Evolutionary conservation across 306 rosid genomes (phyloP).

Genomic region (Malus sieversii): DNA sequence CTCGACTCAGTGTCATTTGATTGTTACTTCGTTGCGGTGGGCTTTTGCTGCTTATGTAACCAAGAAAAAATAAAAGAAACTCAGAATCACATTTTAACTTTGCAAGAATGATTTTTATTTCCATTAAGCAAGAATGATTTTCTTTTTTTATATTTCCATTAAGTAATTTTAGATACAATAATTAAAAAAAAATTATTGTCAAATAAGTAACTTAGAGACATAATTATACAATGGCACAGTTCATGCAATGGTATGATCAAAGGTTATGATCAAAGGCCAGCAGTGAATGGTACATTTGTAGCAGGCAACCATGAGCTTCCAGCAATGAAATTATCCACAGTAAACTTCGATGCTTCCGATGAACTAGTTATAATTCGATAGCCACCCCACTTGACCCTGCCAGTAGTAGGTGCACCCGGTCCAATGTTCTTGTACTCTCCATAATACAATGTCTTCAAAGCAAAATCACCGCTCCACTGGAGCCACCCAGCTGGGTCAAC

Average conservation of each 20-base stretch:
- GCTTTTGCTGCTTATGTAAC: too few relatives aligned
- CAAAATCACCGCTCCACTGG: constrained; percentile 49
- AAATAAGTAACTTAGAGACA: neutral
- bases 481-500: constrained; percentile 52
- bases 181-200: neutral
- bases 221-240: neutral
- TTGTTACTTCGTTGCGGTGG: neutral
- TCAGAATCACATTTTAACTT: neutral
- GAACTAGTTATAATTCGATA: constrained; percentile 29
- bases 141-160: neutral
- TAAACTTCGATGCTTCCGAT: constrained; percentile 32
- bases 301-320: constrained; percentile 44
- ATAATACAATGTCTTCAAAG: constrained; percentile 39
- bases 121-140: neutral
- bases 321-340: constrained; percentile 30
- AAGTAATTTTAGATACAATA: neutral
- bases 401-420: constrained; percentile 31
- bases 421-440: constrained; percentile 50
- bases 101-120: neutral
- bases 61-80: neutral
- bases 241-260: neutral
- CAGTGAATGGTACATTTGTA: constrained; percentile 37
- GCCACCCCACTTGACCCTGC: constrained; percentile 48
- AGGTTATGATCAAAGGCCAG: constrained; percentile 16
- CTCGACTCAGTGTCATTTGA: neutral